A percentile compares a stretch with the other conserved stretches of the same genome.
These are phyloP conservation scores for Heterobasidion irregulare DNA, from an alignment of 1,284 basidiomycete genomes.

Conservation along the genomic window DNA sequence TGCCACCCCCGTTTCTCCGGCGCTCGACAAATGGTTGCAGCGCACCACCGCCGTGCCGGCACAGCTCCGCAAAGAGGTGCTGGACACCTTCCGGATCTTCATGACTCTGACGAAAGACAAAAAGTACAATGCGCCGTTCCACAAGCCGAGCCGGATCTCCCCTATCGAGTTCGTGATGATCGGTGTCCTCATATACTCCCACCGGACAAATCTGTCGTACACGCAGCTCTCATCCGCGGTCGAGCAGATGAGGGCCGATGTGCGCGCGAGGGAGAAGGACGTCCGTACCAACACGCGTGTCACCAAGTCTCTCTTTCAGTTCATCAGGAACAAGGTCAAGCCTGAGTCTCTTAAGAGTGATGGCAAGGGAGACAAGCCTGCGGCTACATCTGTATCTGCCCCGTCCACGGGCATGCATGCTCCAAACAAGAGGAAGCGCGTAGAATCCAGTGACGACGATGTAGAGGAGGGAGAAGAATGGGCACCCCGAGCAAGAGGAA, in stretches of 20 bases:
- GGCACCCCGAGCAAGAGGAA: neutral
- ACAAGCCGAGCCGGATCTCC: slow-evolving; percentile 31
- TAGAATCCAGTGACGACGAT: slow-evolving; percentile 1
- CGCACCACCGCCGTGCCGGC: slow-evolving; percentile 18
- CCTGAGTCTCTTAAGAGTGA: slow-evolving; percentile 13
- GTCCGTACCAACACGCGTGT: slow-evolving; percentile 34
- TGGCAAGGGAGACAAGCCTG: slow-evolving; percentile 16
- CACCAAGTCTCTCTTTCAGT: slow-evolving; percentile 28
- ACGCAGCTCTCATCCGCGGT: slow-evolving; percentile 33
- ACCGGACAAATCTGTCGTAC: slow-evolving; percentile 27
- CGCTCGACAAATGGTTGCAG: slow-evolving; percentile 35
- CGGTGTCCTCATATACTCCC: slow-evolving; percentile 32
- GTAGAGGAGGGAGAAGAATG: too few species aligned
- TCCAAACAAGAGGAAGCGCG: slow-evolving; percentile 3
- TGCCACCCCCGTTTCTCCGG: slow-evolving; percentile 20
- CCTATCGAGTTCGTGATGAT: slow-evolving; percentile 42
- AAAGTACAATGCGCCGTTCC: slow-evolving; percentile 27
- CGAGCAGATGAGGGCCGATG: slow-evolving; percentile 32
- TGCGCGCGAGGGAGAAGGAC: slow-evolving; percentile 30
- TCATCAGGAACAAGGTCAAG: slow-evolving; percentile 23
- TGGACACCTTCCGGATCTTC: slow-evolving; percentile 34
- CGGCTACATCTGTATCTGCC: slow-evolving; percentile 9
- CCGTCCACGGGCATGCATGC: neutral
- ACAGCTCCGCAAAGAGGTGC: slow-evolving; percentile 22
- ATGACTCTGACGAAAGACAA: slow-evolving; percentile 28